Evolutionary conservation across 345 rosid genomes (phyloP), one percentile per base, ranked within the genome.

Genomic region (Gossypium ekmanianum): DNA sequence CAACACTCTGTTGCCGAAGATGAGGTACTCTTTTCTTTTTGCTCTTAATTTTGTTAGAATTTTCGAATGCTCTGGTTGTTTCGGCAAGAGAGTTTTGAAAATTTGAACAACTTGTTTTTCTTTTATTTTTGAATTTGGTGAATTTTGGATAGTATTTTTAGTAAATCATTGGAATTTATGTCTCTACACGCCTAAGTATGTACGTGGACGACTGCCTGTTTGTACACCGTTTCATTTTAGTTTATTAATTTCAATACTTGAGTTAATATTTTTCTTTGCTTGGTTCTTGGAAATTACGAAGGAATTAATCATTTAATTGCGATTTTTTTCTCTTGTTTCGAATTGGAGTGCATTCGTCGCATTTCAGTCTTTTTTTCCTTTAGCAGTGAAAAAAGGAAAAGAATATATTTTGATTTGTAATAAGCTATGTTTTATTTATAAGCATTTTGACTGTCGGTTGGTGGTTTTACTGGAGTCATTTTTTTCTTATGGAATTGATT

Each of bases 1-100:
- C 89, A 93, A 51, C 98, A 93, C 81, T 88, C 90, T 81, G 81
- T 81, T 84, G 97, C 98, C 65, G 98, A 93, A 71, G 98, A 93
- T 64, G 97, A 93, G 97, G 98, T 91, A 83, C 70, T 55, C 71
- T 47, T 11, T 44, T 24, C 11, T 57, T 44, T 76, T 68, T 65
- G 71, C 73, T 0, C 56, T 57, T 61, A 9, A 20, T 14, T 74
- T 58, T 52, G 39, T 66, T 51, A 73, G 52, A 47, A 27, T 22
- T 45, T 58, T 71, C 3, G 48, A 68, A 68, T 79, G 52, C 44
- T 73, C 66, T 64, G 66, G 50, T 79, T 57, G 20, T 73, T 66
- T 82, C 20, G 14, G 43, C 4, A 6, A 68, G 18, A 47, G 72
- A 39, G 22, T 77, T 39, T 55, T 50, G 44, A 51, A 73, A 34